phyloP scores from a whole-genome alignment of 257 asterid genomes.

The Primulina huaijiensis region DNA sequence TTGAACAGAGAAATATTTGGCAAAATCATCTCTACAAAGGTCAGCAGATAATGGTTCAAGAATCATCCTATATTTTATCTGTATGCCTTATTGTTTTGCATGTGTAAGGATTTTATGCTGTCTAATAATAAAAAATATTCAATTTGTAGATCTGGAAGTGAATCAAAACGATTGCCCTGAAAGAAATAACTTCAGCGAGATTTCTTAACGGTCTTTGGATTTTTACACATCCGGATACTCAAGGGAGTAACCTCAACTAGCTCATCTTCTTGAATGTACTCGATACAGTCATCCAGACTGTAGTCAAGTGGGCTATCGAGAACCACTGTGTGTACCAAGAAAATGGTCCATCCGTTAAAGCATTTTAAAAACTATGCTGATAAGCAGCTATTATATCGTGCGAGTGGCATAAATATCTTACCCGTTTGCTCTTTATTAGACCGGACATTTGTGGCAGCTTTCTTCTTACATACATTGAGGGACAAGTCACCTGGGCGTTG shows the following conservation, averaged over 20 bases:
- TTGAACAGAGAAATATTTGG: background rate
- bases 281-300: constrained; percentile 98
- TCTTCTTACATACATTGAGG: constrained; percentile 91
- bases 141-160: background rate
- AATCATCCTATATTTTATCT: background rate
- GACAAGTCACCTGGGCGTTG: constrained; percentile 96
- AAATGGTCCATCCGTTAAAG: constrained; percentile 4
- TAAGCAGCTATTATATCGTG: background rate
- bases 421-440: constrained; percentile 92
- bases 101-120: background rate
- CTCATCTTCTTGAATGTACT: constrained; percentile 98
- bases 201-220: constrained; percentile 62
- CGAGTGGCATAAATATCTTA: constrained; percentile 24
- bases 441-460: constrained; percentile 93
- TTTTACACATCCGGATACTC: constrained; percentile 92
- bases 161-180: background rate
- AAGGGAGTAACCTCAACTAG: constrained; percentile 92
- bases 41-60: background rate
- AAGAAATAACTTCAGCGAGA: constrained; percentile 28
- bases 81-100: background rate
- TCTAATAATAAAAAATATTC: background rate
- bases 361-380: too few species aligned
- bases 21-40: background rate
- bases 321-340: constrained; percentile 50
- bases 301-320: constrained; percentile 78